These are phyloP conservation scores for Aureobasidium sp. DNA, from an alignment of 2,329 filamentous ascomycete genomes.

Conservation along the genomic window DNA sequence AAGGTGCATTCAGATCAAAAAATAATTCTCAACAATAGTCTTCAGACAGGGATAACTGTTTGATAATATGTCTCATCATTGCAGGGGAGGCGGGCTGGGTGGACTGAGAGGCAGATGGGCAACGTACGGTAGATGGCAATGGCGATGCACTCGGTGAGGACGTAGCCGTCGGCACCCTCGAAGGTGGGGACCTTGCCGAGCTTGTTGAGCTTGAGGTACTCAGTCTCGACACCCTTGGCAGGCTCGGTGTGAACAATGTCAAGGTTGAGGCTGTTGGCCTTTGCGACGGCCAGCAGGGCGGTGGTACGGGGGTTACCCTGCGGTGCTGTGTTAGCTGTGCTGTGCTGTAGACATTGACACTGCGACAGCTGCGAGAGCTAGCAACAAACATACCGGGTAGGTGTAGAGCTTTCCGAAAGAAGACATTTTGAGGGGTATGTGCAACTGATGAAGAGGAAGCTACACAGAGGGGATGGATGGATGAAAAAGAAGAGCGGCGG, in stretches of 20 bases:
- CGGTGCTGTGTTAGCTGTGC: neutral
- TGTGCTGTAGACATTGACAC: neutral
- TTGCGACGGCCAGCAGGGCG: conserved; percentile 84
- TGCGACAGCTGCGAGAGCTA: neutral
- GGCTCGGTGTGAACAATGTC: conserved; percentile 69
- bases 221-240: conserved; percentile 55
- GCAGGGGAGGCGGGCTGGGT: conserved; percentile 17
- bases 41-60: conserved; percentile 99
- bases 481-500: conserved; percentile 23
- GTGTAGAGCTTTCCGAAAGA: conserved; percentile 97
- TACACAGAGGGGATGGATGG: conserved; percentile 20
- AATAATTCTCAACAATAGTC: conserved; percentile 74
- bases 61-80: conserved; percentile 70
- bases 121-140: conserved; percentile 88
- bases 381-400: conserved; percentile 53
- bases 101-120: neutral
- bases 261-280: conserved; percentile 92
- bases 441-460: conserved; percentile 9
- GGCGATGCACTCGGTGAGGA: conserved; percentile 82
- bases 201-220: conserved; percentile 79
- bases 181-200: conserved; percentile 92
- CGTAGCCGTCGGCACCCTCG: conserved; percentile 82
- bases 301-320: conserved; percentile 86
- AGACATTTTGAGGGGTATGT: conserved; percentile 35
- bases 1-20: conserved; percentile 66